These are phyloP conservation scores for Graphilbum sp. DNA, from an alignment of 2,329 filamentous ascomycete genomes.

Conservation along the genomic window DNA sequence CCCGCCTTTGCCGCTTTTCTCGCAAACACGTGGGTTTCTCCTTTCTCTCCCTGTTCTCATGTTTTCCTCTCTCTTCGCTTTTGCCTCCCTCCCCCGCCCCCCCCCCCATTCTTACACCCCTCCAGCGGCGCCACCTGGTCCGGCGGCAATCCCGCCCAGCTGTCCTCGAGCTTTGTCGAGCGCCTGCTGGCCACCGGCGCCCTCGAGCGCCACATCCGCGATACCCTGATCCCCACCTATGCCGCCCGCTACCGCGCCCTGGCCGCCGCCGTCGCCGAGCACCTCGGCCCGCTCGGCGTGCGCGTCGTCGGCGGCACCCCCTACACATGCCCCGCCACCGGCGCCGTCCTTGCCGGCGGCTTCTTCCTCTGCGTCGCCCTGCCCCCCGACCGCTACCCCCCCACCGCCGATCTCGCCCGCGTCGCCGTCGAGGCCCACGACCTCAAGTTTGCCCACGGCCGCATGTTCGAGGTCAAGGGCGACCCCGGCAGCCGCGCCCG, in stretches of 20 bases:
- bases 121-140: slow-evolving; percentile 13
- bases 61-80: too few species aligned
- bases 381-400: slow-evolving; percentile 19
- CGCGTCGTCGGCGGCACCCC: slow-evolving; percentile 1
- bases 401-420: slow-evolving; percentile 16
- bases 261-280: slow-evolving; percentile 4
- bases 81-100: too few species aligned
- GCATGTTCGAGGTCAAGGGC: slow-evolving; percentile 32
- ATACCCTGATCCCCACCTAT: slow-evolving; percentile 20
- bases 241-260: neutral
- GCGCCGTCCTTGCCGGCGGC: slow-evolving; percentile 29
- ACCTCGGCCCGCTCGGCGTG: slow-evolving; percentile 4
- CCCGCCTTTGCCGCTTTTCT: slow-evolving; percentile 39
- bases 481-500: slow-evolving; percentile 16
- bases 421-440: slow-evolving; percentile 34
- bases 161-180: slow-evolving; percentile 18
- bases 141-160: slow-evolving; percentile 14
- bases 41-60: too few species aligned
- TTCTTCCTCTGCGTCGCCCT: slow-evolving; percentile 50
- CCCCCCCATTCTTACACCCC: too few species aligned
- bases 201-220: slow-evolving; percentile 34
- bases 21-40: slow-evolving; percentile 13
- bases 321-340: neutral
- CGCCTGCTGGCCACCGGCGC: slow-evolving; percentile 34
- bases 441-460: slow-evolving; percentile 37